Evolutionary conservation across 78 protist species (phyloP).

Genomic region (Dictyostelium firmibasis): DNA sequence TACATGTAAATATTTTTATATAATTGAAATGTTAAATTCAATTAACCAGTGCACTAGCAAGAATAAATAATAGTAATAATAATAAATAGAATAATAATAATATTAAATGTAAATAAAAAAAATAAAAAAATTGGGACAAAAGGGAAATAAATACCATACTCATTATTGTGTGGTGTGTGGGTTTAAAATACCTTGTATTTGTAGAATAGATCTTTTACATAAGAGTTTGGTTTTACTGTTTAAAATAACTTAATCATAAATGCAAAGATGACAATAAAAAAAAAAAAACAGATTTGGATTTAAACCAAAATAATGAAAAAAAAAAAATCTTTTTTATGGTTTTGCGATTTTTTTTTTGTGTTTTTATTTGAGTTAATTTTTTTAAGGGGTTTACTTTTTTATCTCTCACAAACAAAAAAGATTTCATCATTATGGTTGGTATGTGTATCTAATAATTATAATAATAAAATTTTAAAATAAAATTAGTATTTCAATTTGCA

Average conservation of each 20-base stretch:
- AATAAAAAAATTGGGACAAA: too few relatives aligned
- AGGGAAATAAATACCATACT: background rate
- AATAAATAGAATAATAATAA: too few relatives aligned
- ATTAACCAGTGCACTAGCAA: background rate
- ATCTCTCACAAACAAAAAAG: background rate
- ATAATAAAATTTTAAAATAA: too few relatives aligned
- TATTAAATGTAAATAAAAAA: too few relatives aligned
- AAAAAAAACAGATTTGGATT: background rate
- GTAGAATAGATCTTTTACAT: background rate
- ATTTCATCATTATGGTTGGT: background rate
- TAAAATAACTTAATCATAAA: background rate
- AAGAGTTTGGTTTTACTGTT: background rate
- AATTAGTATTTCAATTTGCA: background rate
- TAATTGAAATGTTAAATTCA: too few relatives aligned
- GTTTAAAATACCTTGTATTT: background rate
- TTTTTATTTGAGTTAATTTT: too few relatives aligned
- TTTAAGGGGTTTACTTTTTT: background rate
- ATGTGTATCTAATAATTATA: background rate
- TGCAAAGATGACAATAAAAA: background rate
- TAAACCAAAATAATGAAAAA: background rate
- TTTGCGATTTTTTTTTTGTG: too few relatives aligned
- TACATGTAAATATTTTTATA: background rate
- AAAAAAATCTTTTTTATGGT: background rate
- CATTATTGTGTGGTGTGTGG: background rate
- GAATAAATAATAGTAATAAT: background rate